Conservation (phyloP, 2,329 filamentous ascomycete genomes). For the Basipetospora chlamydospora region DNA sequence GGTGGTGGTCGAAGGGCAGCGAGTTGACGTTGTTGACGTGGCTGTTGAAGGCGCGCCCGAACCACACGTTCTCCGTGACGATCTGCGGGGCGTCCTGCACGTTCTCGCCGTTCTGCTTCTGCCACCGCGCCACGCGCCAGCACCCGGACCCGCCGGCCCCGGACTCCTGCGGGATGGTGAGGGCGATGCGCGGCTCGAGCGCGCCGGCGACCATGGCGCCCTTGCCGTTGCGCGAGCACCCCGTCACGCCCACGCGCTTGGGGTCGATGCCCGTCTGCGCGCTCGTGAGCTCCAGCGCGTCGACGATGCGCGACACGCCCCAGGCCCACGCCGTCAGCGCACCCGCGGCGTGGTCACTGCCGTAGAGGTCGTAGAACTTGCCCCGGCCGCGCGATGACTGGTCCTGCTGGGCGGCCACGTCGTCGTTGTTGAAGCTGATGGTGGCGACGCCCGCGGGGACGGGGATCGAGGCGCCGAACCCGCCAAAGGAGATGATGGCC, state of each 20-base stretch:
- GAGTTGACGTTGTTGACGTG: slow-evolving; percentile 30
- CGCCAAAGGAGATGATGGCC: slow-evolving; percentile 43
- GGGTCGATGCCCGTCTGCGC: slow-evolving; percentile 33
- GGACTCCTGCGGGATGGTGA: slow-evolving; percentile 48
- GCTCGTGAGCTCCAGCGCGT: slow-evolving; percentile 38
- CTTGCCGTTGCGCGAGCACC: slow-evolving; percentile 51
- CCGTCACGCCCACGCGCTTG: slow-evolving; percentile 39
- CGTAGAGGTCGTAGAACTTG: slow-evolving; percentile 45
- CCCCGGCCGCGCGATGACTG: slow-evolving; percentile 43
- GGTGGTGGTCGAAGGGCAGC: slow-evolving; percentile 43
- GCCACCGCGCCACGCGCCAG: slow-evolving; percentile 39
- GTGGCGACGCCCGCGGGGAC: slow-evolving; percentile 38
- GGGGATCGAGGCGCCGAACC: slow-evolving; percentile 38
- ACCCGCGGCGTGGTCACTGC: slow-evolving; percentile 36
- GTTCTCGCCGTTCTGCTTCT: slow-evolving; percentile 37
- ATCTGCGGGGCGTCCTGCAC: slow-evolving; percentile 47
- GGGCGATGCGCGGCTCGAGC: slow-evolving; percentile 40
- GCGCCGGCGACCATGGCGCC: slow-evolving; percentile 47
- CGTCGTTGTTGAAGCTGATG: slow-evolving; percentile 45
- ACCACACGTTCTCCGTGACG: slow-evolving; percentile 48
- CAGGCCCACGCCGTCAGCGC: slow-evolving; percentile 49
- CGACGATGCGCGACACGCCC: slow-evolving; percentile 45
- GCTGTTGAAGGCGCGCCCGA: slow-evolving; percentile 38
- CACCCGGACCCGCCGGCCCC: slow-evolving; percentile 46
- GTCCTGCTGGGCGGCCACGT: slow-evolving; percentile 37